Evolutionary conservation across 2,329 filamentous ascomycete genomes (phyloP).

Genomic region (Tolypocladium paradoxum): DNA sequence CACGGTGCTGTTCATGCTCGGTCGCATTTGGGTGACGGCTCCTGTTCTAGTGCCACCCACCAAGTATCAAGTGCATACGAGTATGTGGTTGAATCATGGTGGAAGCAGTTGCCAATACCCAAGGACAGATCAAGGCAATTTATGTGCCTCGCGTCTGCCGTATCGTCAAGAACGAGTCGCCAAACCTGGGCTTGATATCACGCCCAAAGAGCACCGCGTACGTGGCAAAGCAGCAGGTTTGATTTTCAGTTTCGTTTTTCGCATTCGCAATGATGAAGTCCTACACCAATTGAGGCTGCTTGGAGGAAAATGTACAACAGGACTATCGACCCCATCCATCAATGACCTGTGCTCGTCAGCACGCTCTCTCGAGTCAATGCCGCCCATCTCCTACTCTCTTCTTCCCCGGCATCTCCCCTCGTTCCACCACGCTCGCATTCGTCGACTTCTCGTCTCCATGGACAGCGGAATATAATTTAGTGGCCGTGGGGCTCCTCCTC

Average conservation of each 20-base stretch:
- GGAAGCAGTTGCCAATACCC: too few relatives aligned
- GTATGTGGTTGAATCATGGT: too few relatives aligned
- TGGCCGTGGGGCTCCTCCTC: constrained; percentile 41
- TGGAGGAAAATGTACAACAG: constrained; percentile 27
- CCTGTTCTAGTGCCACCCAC: too few relatives aligned
- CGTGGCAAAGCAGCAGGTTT: background rate
- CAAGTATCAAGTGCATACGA: too few relatives aligned
- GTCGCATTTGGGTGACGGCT: background rate
- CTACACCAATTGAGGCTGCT: constrained; percentile 21
- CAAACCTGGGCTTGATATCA: background rate
- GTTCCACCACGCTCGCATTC: background rate
- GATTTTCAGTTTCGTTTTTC: background rate
- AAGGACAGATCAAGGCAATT: too few relatives aligned
- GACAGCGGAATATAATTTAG: constrained; percentile 22
- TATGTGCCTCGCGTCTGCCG: too few relatives aligned
- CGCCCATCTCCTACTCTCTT: background rate
- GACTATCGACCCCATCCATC: constrained; percentile 16
- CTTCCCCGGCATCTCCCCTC: background rate
- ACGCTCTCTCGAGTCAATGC: background rate
- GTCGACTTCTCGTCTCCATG: background rate
- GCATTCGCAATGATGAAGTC: constrained; percentile 12
- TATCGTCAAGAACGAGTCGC: background rate
- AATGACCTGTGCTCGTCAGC: constrained; percentile 4
- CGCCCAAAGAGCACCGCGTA: background rate
- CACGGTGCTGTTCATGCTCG: background rate